phyloP scores from a whole-genome alignment of 768 basidiomycete genomes.

The Phlebiopsis flavidoalba region DNA sequence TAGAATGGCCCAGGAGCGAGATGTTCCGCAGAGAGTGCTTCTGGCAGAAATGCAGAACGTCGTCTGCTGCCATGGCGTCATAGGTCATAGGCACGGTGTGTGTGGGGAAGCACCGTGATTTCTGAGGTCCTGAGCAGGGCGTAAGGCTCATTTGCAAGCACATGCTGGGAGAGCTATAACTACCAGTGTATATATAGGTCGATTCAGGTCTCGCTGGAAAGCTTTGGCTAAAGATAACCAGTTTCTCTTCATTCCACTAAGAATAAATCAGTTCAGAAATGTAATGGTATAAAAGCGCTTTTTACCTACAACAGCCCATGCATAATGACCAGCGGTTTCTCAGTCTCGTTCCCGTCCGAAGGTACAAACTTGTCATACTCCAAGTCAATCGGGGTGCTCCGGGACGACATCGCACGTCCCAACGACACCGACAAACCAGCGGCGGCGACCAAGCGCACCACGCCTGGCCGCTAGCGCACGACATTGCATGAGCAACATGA shows the following conservation, averaged over 20 bases:
- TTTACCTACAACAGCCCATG: conserved; percentile 31
- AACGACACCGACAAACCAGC: too few species aligned
- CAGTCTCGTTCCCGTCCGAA: conserved; percentile 21
- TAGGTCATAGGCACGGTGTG: conserved; percentile 66
- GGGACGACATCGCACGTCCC: not conserved
- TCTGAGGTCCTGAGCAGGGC: conserved; percentile 65
- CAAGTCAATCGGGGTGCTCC: conserved; percentile 16
- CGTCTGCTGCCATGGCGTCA: conserved; percentile 74
- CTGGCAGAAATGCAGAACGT: conserved; percentile 60
- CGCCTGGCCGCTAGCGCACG: conserved; percentile 13
- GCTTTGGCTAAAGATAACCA: conserved; percentile 80
- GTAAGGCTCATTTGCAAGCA: not conserved
- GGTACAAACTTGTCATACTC: conserved; percentile 23
- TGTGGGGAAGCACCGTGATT: conserved; percentile 88
- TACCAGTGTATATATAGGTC: conserved; percentile 74
- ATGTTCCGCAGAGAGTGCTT: conserved; percentile 51
- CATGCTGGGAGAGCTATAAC: conserved; percentile 13
- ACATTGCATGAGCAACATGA: not conserved
- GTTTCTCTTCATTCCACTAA: conserved; percentile 84
- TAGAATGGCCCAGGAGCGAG: conserved; percentile 84
- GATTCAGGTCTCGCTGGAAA: conserved; percentile 55
- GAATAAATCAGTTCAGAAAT: conserved; percentile 6
- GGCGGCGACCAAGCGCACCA: not conserved
- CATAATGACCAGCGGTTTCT: conserved; percentile 26
- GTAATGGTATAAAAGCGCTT: not conserved